Conservation (phyloP, 164 flowering plant species). For the Saururus chinensis region DNA sequence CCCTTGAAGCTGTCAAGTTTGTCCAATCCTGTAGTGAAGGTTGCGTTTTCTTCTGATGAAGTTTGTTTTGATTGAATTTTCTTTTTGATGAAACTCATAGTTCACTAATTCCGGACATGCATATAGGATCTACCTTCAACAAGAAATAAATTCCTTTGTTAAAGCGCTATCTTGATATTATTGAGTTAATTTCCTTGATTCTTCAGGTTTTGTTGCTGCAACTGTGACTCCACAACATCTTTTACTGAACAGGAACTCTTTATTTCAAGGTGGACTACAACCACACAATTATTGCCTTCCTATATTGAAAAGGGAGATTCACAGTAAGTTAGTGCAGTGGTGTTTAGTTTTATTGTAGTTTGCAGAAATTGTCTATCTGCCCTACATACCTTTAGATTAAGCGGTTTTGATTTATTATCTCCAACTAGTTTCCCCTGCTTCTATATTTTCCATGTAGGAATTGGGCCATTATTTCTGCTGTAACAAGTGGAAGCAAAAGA, state of each 20-base stretch:
- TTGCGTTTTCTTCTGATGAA: slow-evolving; percentile 6
- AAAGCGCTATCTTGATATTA: neutral
- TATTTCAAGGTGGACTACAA: slow-evolving; percentile 92
- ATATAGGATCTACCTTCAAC: too few species aligned
- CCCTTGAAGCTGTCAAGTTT: slow-evolving; percentile 80
- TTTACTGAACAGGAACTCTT: slow-evolving; percentile 75
- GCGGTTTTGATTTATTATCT: neutral
- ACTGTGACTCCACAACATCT: slow-evolving; percentile 99
- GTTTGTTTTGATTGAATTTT: too few species aligned
- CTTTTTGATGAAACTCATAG: too few species aligned
- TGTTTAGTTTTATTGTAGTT: neutral
- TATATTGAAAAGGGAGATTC: slow-evolving; percentile 87
- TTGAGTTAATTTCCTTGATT: slow-evolving; percentile 1
- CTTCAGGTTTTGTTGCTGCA: slow-evolving; percentile 76
- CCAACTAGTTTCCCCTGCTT: neutral
- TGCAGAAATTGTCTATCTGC: too few species aligned
- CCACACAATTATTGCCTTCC: slow-evolving; percentile 98
- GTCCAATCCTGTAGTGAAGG: slow-evolving; percentile 82
- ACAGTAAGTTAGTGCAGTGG: slow-evolving; percentile 42
- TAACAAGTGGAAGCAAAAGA: slow-evolving; percentile 76
- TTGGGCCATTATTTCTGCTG: slow-evolving; percentile 83
- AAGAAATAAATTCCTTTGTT: neutral
- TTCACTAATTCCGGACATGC: too few species aligned
- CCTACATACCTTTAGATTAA: neutral
- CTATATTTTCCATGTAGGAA: slow-evolving; percentile 36